These are phyloP conservation scores for Ulota crispa DNA, from an alignment of 225 moss, liverwort and hornwort species.

Conservation along the genomic window DNA sequence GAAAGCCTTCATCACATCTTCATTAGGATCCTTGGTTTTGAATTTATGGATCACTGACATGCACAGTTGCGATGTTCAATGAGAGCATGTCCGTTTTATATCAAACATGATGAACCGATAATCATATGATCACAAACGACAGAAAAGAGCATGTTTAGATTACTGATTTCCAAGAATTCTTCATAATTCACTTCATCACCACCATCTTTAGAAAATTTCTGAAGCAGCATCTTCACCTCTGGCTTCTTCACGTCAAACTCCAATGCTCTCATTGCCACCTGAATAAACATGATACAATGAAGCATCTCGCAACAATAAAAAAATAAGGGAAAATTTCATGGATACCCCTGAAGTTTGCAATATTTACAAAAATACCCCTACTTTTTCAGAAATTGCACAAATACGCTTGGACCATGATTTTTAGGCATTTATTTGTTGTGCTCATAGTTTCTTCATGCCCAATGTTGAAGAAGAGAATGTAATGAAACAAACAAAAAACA, in stretches of 20 bases:
- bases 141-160: background rate
- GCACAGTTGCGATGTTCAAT: background rate
- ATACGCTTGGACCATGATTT: too few species aligned
- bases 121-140: background rate
- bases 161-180: slow-evolving; percentile 48
- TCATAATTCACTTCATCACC: slow-evolving; percentile 39
- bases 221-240: slow-evolving; percentile 34
- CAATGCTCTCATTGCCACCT: slow-evolving; percentile 68
- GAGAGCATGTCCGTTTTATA: background rate
- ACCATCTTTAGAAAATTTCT: slow-evolving; percentile 35
- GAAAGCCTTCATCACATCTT: slow-evolving; percentile 71
- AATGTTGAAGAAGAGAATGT: too few species aligned
- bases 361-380: too few species aligned
- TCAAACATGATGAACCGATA: background rate
- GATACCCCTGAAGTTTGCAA: too few species aligned
- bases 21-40: slow-evolving; percentile 63
- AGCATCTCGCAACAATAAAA: background rate
- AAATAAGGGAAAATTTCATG: too few species aligned
- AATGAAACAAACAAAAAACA: too few species aligned
- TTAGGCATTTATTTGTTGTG: too few species aligned
- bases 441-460: too few species aligned
- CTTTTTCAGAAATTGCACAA: too few species aligned
- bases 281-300: background rate
- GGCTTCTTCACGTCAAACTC: slow-evolving; percentile 61
- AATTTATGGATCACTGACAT: slow-evolving; percentile 62